Base-by-base conservation (phyloP, 116 monocot genomes). In the Cymodocea nodosa region DNA sequence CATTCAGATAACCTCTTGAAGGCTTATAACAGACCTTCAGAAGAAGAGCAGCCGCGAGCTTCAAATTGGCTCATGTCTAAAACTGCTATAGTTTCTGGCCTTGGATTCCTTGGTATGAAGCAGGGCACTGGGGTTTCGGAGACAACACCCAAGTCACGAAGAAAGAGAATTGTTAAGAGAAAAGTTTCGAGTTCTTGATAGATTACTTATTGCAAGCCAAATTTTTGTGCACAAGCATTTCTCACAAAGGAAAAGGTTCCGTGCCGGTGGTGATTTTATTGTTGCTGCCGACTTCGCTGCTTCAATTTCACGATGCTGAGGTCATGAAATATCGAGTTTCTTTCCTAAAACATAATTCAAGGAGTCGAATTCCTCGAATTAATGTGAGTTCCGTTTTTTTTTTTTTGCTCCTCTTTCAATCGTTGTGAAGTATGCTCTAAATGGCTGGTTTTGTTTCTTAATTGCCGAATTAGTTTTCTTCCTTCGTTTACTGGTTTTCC, bases 51-150 rank as follows among this genome's bases (percentile, higher is more conserved):
- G 2, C 66, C 59, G n/a, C 51, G 75, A 64, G 72, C 80, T 36
- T 75, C 97, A 63, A 85, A 81, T 23, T 97, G 91, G 91, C 83
- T 91, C 68, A 97, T 97, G 51, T 97, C 88, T 15, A 97, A 97
- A 75, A 79, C 84, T 49, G 82, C 97, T 13, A 84, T 97, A 3
- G 70, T 82, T 18, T 91, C 91, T 44, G 82, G 97, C 30, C 97
- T 97, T 55, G 91, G 87, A 12, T 57, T 87, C 49, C 80, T 97
- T 10, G 91, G 97, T 53, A 79, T 88, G 72, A 85, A 79, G 59
- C 81, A 87, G 37, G 63, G 66, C 8, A 63, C 15, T 58, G 82
- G 65, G 17, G 84, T 81, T 67, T 25, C 76, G 4, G 83, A 78
- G 34, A 60, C 64, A 22, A 51, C 75, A 22, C 23, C 85, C 6